A percentile compares a stretch with the other conserved stretches of the same genome.
phyloP scores from a whole-genome alignment of 75 land plant genomes.

The Isoetes taiwanensis region DNA sequence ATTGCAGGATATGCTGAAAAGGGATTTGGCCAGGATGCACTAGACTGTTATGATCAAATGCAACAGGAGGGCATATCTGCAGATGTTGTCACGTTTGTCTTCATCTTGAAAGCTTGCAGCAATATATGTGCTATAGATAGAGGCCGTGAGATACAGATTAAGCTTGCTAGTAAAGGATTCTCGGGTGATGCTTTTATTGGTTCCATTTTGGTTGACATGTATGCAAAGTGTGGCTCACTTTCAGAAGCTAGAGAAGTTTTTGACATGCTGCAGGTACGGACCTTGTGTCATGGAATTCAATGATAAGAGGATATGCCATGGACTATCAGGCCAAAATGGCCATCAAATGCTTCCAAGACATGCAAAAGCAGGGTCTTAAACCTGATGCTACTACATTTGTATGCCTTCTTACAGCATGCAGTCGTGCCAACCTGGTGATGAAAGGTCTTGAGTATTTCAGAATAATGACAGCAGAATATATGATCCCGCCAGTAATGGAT shows the following conservation, averaged over 20 bases:
- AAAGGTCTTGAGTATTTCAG: constrained; percentile 14
- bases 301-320: constrained; percentile 15
- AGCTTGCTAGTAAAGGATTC: constrained; percentile 18
- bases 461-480: constrained; percentile 18
- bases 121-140: constrained; percentile 5
- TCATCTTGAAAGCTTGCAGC: constrained; percentile 20
- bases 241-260: constrained; percentile 15
- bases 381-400: constrained; percentile 14
- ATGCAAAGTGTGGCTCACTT: constrained; percentile 10
- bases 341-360: constrained; percentile 1
- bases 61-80: constrained; percentile 24
- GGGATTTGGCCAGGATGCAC: constrained; percentile 22
- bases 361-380: constrained; percentile 5
- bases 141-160: constrained; percentile 35
- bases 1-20: constrained; percentile 38
- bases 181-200: constrained; percentile 7
- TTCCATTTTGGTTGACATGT: constrained; percentile 9
- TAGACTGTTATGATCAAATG: constrained; percentile 35
- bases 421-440: constrained; percentile 12
- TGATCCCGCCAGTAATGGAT: constrained; percentile 16
- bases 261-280: constrained; percentile 12
- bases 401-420: constrained; percentile 8
- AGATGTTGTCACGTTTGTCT: constrained; percentile 36
- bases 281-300: constrained; percentile 12
- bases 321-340: constrained; percentile 3